Base-by-base conservation (phyloP, 192 early-diverging fungal species). In the Dimargaris cristalligena region DNA sequence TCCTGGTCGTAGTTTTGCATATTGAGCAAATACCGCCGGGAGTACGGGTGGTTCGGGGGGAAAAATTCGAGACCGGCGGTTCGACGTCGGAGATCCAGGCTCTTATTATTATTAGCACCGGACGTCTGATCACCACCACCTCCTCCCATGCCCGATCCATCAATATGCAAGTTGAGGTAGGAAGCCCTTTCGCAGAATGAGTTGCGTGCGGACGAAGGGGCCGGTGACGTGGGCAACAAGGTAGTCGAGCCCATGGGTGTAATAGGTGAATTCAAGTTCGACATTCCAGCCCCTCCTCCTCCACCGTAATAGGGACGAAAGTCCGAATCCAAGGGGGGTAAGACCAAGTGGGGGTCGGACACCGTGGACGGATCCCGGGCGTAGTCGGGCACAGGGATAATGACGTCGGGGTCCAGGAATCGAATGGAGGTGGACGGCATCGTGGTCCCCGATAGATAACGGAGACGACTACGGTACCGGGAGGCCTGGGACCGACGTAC, bases 1-100 rank as follows among this genome's bases (percentile, higher is more conserved):
- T 85, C 73, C 33, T 86, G 78, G 50, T 86, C 82, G 13, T 28
- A 34, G 23, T 56, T 32, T 14, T 56, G 54, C 14, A 29, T 16
- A 33, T 56, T 33, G 16, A 56, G 1, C 14, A 56, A 33, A 33
- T 56, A 56, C 11, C 54, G 30, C 29, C 54, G 26, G 2, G 54
- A 56, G 14, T 56, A 56, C 18, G 54, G 54, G 32, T 56, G 54
- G 54, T 33, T 56, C 20, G 54, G 29, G 18, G 54, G 54, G 10
- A 56, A 33, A 23, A 56, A 56, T 31, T 56, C 32, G 16, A 56
- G 14, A 20, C 54, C 26, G 16, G 29, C 3, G 10, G 54, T 20
- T n/a, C n/a, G n/a, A n/a, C n/a, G n/a, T n/a, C n/a, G n/a, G n/a
- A n/a, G n/a, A n/a, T n/a, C n/a, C n/a, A n/a, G n/a, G n/a, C n/a